These are phyloP conservation scores for Leishmania major DNA, from an alignment of 208 protist genomes.

Conservation along the genomic window DNA sequence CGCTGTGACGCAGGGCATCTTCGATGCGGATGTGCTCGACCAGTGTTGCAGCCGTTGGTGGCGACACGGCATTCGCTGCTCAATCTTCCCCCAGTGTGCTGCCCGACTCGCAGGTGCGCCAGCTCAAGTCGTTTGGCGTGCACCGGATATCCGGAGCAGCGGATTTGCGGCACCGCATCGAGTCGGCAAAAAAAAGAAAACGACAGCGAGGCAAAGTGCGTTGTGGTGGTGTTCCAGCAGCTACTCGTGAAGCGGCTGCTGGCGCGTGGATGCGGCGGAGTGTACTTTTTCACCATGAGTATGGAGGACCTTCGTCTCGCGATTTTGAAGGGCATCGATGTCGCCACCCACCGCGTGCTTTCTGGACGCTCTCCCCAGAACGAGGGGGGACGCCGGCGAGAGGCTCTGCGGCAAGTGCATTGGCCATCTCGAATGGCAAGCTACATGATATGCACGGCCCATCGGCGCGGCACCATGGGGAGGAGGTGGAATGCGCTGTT, in stretches of 20 bases:
- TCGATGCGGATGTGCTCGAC: conserved; percentile 81
- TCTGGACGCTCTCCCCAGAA: conserved; percentile 67
- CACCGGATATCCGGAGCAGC: conserved; percentile 55
- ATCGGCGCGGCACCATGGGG: conserved; percentile 92
- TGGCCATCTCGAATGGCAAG: conserved; percentile 89
- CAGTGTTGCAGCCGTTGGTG: conserved; percentile 72
- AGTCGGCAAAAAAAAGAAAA: background rate
- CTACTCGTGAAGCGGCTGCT: conserved; percentile 84
- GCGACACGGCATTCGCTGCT: conserved; percentile 68
- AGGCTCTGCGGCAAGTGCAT: conserved; percentile 90
- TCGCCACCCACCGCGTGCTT: conserved; percentile 37
- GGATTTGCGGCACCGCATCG: conserved; percentile 38
- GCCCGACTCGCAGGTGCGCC: conserved; percentile 65
- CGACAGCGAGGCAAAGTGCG: conserved; percentile 64
- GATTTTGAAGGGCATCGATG: conserved; percentile 65
- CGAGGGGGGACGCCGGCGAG: conserved; percentile 50
- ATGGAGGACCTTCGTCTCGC: conserved; percentile 64
- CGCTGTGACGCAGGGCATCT: conserved; percentile 96
- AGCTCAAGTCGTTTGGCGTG: conserved; percentile 59
- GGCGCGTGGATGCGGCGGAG: conserved; percentile 56
- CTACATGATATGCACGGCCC: conserved; percentile 85
- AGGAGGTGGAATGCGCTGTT: conserved; percentile 73
- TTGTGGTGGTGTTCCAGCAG: conserved; percentile 39
- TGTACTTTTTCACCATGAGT: conserved; percentile 97
- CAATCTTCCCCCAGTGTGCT: conserved; percentile 89